Conservation (phyloP, 2,329 filamentous ascomycete genomes). For the Fusarium sp. region DNA sequence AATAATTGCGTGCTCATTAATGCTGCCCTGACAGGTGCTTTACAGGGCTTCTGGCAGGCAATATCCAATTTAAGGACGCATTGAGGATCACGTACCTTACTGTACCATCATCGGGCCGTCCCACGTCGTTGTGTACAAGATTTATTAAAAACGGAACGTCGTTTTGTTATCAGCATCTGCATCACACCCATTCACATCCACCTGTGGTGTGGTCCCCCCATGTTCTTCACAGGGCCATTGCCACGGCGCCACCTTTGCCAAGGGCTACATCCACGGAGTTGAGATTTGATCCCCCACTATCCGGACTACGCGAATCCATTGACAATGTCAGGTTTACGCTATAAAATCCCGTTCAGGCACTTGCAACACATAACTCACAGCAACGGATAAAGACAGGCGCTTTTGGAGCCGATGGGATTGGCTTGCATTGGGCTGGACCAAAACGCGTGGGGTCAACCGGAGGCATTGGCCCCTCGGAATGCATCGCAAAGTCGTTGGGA, state of each 20-base stretch:
- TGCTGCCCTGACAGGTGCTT: slow-evolving; percentile 26
- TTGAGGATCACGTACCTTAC: slow-evolving; percentile 13
- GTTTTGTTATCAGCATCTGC: slow-evolving; percentile 30
- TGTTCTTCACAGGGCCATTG: slow-evolving; percentile 16
- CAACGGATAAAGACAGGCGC: slow-evolving; percentile 20
- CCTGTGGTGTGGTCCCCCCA: slow-evolving; percentile 1
- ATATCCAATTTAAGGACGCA: slow-evolving; percentile 3
- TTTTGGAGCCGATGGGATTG: slow-evolving; percentile 26
- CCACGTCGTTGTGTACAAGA: slow-evolving; percentile 5
- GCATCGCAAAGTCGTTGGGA: slow-evolving; percentile 25
- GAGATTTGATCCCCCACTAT: slow-evolving; percentile 29
- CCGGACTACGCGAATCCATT: slow-evolving; percentile 39
- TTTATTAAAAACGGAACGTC: slow-evolving; percentile 22
- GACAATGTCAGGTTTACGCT: slow-evolving; percentile 40
- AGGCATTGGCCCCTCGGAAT: slow-evolving; percentile 29
- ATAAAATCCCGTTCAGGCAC: slow-evolving; percentile 35
- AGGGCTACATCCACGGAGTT: slow-evolving; percentile 23
- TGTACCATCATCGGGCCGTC: slow-evolving; percentile 20
- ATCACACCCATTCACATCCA: neutral
- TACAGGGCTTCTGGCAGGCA: slow-evolving; percentile 27
- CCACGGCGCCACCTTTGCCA: slow-evolving; percentile 27
- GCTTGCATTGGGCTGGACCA: slow-evolving; percentile 28
- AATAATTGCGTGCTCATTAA: slow-evolving; percentile 39
- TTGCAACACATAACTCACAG: slow-evolving; percentile 32
- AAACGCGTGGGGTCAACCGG: slow-evolving; percentile 35